Conservation (phyloP, 495 filamentous ascomycete genomes). For the Hypoxylon fuscum region DNA sequence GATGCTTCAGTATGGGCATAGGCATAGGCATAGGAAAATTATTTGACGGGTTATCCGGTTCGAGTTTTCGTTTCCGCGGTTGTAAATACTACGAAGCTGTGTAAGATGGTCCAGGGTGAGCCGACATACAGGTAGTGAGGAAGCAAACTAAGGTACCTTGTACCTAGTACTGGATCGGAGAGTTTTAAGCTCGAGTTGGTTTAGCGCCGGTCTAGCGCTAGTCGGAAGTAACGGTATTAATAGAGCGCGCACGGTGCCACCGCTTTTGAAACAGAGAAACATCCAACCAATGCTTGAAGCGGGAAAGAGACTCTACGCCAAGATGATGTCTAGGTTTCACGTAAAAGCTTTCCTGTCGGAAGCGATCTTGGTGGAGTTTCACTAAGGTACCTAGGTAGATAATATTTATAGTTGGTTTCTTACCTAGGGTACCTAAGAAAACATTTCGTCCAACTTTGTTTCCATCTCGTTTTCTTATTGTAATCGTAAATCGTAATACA, state of each 20-base stretch:
- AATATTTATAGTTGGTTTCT: no score
- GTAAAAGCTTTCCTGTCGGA: conserved; percentile 21
- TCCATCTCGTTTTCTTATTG: not conserved
- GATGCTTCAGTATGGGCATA: conserved; percentile 60
- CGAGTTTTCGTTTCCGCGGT: no score
- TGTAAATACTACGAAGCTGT: not conserved
- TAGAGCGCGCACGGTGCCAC: not conserved
- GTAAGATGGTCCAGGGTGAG: not conserved
- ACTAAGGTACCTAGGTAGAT: not conserved
- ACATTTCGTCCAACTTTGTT: not conserved
- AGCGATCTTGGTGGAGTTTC: conserved; percentile 6
- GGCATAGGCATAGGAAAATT: conserved; percentile 2
- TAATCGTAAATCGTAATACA: no score
- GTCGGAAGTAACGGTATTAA: no score
- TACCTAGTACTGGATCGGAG: no score
- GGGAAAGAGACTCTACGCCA: conserved; percentile 6
- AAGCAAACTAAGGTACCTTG: no score
- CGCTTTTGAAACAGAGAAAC: not conserved
- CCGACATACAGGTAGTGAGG: not conserved
- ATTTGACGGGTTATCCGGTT: not conserved
- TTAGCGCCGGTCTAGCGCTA: no score
- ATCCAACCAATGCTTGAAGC: not conserved
- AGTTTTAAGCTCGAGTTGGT: no score
- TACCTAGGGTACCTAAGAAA: no score
- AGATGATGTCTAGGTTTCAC: conserved; percentile 28